Evolutionary conservation across 2,329 filamentous ascomycete genomes (phyloP).

Genomic region (Xylariaceae sp.): DNA sequence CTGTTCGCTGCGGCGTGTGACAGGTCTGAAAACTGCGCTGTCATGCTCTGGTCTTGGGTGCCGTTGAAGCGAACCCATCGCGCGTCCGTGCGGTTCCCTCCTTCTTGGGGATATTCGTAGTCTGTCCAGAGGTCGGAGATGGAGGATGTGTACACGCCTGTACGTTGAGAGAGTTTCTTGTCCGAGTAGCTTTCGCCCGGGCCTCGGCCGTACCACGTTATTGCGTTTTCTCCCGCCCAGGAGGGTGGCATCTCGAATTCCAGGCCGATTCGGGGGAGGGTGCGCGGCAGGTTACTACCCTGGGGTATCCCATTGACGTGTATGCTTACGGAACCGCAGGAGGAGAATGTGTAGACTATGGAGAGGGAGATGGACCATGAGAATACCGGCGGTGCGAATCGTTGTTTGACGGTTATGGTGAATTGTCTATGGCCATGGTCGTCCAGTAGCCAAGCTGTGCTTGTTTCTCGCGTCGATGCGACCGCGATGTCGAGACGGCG

Average conservation of each 20-base stretch:
- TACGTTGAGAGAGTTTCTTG: conserved; percentile 57
- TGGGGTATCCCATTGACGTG: conserved; percentile 44
- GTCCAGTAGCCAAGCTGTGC: conserved; percentile 22
- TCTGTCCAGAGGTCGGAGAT: conserved; percentile 52
- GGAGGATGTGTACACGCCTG: conserved; percentile 46
- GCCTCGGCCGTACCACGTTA: conserved; percentile 63
- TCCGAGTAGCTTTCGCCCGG: conserved; percentile 66
- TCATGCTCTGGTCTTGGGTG: conserved; percentile 21
- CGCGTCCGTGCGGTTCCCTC: conserved; percentile 60
- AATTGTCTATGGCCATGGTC: conserved; percentile 28
- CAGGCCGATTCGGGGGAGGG: conserved; percentile 60
- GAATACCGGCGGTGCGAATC: conserved; percentile 58
- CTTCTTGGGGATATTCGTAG: conserved; percentile 68
- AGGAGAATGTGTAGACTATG: conserved; percentile 53
- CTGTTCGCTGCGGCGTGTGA: conserved; percentile 32
- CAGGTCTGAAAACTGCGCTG: conserved; percentile 27
- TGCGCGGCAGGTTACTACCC: conserved; percentile 49
- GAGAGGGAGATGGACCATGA: conserved; percentile 54
- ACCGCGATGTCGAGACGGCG: conserved; percentile 11
- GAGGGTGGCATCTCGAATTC: conserved; percentile 36
- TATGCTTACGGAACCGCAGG: conserved; percentile 43
- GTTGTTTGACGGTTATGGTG: conserved; percentile 43
- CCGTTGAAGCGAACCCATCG: conserved; percentile 50
- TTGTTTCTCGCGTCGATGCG: conserved; percentile 27
- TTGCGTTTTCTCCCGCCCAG: conserved; percentile 24